Percentiles rank a stretch among this genome's conserved stretches.
These are phyloP conservation scores for Onygenales sp. DNA, from an alignment of 2,329 filamentous ascomycete species.

Conservation along the genomic window DNA sequence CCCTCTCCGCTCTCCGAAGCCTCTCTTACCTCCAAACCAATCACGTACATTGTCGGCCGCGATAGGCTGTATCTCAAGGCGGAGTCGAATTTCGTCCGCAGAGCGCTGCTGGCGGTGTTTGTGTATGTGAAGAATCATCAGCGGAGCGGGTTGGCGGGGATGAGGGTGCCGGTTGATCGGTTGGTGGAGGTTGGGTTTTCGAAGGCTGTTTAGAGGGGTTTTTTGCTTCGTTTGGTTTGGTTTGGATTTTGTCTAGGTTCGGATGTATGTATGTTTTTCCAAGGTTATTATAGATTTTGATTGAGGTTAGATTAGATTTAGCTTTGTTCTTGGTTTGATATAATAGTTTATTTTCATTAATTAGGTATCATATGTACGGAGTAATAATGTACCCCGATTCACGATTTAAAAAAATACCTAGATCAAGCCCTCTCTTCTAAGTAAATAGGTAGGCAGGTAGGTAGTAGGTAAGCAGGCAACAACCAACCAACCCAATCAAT, in stretches of 20 bases:
- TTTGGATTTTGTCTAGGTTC: no score
- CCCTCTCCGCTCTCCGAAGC: background rate
- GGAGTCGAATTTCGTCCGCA: constrained; percentile 19
- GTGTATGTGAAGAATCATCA: constrained; percentile 31
- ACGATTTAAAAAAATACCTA: background rate
- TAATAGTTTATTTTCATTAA: background rate
- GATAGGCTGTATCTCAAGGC: constrained; percentile 28
- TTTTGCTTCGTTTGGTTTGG: no score
- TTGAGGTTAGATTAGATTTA: background rate
- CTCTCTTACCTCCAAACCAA: constrained; percentile 3
- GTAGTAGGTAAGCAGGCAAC: no score
- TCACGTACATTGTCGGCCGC: constrained; percentile 41
- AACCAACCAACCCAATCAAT: no score
- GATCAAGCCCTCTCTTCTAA: no score
- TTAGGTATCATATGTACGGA: no score
- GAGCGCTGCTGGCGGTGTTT: constrained; percentile 22
- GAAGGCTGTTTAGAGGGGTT: constrained; percentile 22
- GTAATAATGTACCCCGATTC: background rate
- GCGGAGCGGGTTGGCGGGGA: constrained; percentile 26
- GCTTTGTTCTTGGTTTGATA: background rate
- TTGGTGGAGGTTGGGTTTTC: constrained; percentile 34
- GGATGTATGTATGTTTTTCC: no score
- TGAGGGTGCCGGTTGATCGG: constrained; percentile 28
- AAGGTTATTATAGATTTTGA: background rate
- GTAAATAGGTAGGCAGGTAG: no score